phyloP scores from a whole-genome alignment of 225 moss, liverwort and hornwort genomes.

The Bryoerythrophyllum caledonicum region DNA sequence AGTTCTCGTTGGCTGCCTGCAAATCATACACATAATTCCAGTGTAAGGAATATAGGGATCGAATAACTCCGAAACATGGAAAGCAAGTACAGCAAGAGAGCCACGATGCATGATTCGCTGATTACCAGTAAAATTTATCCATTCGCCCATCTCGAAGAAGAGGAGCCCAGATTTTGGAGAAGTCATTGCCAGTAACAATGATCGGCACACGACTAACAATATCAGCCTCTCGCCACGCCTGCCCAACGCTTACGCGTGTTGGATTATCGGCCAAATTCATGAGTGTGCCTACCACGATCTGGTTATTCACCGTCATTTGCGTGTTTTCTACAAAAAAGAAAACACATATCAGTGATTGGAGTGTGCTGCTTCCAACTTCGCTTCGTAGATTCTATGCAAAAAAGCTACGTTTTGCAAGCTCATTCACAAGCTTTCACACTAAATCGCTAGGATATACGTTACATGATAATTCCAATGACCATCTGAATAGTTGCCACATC shows the following conservation, averaged over 20 bases:
- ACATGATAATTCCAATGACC: neutral
- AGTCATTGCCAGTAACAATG: conserved; percentile 98
- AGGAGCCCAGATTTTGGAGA: conserved; percentile 93
- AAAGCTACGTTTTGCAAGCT: too few relatives aligned
- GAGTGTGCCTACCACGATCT: conserved; percentile 95
- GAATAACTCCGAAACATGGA: neutral
- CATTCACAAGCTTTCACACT: neutral
- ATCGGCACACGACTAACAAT: conserved; percentile 87
- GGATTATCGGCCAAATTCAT: conserved; percentile 98
- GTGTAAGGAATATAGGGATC: neutral
- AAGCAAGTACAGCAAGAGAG: conserved; percentile 9
- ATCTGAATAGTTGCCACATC: neutral
- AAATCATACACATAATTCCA: neutral
- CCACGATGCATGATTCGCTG: neutral
- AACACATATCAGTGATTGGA: neutral
- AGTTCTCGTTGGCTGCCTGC: conserved; percentile 88
- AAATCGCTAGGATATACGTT: neutral
- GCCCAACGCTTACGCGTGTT: conserved; percentile 88
- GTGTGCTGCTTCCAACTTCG: neutral
- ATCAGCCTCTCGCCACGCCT: conserved; percentile 80
- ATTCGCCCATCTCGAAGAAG: conserved; percentile 95
- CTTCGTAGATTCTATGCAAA: neutral
- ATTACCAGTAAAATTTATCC: conserved; percentile 98
- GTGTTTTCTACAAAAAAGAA: conserved; percentile 63
- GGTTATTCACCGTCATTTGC: conserved; percentile 98